Conservation (phyloP, 225 moss, liverwort and hornwort species). For the Physcomitrium patens region DNA sequence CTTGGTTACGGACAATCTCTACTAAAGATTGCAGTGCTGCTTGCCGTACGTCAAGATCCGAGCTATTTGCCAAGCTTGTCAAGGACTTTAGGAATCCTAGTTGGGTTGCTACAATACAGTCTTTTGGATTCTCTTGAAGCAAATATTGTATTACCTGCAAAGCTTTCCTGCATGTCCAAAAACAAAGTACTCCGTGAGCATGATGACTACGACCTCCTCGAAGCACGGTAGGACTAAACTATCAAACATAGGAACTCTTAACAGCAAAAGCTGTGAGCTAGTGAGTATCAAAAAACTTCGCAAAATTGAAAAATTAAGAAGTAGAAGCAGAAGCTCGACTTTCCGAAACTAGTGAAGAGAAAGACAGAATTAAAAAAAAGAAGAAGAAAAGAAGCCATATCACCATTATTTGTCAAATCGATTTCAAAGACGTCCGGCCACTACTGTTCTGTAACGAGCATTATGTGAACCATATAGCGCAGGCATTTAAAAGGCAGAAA, state of each 20-base stretch:
- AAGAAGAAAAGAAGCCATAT: no score
- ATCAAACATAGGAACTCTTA: background rate
- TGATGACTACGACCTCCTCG: background rate
- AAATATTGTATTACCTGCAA: conserved; percentile 88
- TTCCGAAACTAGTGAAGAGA: no score
- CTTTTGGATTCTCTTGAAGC: conserved; percentile 73
- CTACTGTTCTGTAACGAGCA: no score
- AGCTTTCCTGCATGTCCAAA: conserved; percentile 67
- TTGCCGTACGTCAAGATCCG: conserved; percentile 82
- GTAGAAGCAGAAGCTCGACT: no score
- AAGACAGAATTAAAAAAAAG: no score
- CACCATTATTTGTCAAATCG: no score
- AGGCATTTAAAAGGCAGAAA: background rate
- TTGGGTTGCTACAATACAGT: conserved; percentile 76
- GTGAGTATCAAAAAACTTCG: no score
- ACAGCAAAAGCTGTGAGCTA: no score
- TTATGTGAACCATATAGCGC: no score
- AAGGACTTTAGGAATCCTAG: conserved; percentile 69
- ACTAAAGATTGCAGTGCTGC: conserved; percentile 70
- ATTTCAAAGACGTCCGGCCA: no score
- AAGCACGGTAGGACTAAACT: background rate
- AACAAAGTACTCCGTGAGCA: conserved; percentile 20
- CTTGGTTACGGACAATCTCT: conserved; percentile 58
- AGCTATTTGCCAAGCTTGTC: conserved; percentile 56
- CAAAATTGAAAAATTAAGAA: no score